Percentiles rank a stretch among this genome's conserved stretches.
These are phyloP conservation scores for Suillus brevipes DNA, from an alignment of 768 basidiomycete species.

Conservation along the genomic window DNA sequence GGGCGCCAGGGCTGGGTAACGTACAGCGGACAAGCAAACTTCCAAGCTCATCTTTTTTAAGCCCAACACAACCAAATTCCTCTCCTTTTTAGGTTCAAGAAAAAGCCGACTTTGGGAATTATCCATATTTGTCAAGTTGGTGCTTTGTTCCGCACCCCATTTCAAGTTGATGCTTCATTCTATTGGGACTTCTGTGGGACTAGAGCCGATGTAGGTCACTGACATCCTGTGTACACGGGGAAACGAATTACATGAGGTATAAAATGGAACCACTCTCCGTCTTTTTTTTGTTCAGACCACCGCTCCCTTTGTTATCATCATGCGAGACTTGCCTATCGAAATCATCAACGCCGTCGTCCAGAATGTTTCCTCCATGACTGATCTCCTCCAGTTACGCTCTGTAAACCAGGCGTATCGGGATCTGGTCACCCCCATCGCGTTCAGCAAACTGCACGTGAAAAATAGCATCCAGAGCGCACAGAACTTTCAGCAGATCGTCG, in stretches of 20 bases:
- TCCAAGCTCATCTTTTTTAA: no score
- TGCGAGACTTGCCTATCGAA: constrained; percentile 30
- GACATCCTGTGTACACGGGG: background rate
- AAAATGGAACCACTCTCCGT: background rate
- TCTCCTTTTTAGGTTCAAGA: no score
- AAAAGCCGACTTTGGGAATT: background rate
- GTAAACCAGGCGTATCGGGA: constrained; percentile 28
- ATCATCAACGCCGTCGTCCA: constrained; percentile 26
- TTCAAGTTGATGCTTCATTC: background rate
- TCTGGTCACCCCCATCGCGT: constrained; percentile 26
- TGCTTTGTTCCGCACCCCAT: background rate
- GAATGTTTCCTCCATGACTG: constrained; percentile 24
- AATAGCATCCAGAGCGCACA: constrained; percentile 30
- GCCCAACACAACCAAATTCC: no score
- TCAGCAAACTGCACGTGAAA: constrained; percentile 23
- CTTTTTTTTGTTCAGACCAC: background rate
- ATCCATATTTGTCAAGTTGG: background rate
- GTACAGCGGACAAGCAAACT: no score
- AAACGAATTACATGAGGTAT: background rate
- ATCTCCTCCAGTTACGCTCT: constrained; percentile 29
- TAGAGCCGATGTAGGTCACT: background rate
- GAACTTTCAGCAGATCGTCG: constrained; percentile 23
- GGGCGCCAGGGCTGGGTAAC: no score
- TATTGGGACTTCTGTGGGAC: background rate
- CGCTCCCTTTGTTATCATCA: constrained; percentile 9